A percentile compares a stretch with the other conserved stretches of the same genome.
phyloP scores from a whole-genome alignment of 208 protist species.

The Angomonas desouzai region DNA sequence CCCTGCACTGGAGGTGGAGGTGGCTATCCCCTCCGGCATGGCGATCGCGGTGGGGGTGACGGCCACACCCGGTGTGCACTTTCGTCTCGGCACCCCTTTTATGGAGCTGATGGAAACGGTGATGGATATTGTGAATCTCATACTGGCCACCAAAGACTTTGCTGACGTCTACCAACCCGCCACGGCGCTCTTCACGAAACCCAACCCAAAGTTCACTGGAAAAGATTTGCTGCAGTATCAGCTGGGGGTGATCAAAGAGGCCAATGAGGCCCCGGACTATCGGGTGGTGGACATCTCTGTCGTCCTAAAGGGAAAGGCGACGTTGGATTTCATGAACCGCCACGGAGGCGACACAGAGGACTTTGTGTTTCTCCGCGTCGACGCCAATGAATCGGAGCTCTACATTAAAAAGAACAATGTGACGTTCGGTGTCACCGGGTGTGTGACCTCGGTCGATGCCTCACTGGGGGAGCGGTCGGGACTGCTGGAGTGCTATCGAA shows the following conservation, averaged over 20 bases:
- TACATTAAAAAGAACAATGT: slow-evolving; percentile 62
- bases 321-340: slow-evolving; percentile 61
- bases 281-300: slow-evolving; percentile 61
- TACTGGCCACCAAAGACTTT: slow-evolving; percentile 19
- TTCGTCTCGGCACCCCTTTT: slow-evolving; percentile 64
- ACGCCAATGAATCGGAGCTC: slow-evolving; percentile 40
- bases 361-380: slow-evolving; percentile 42
- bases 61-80: slow-evolving; percentile 29
- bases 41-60: slow-evolving; percentile 38
- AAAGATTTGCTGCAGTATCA: slow-evolving; percentile 21
- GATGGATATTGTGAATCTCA: slow-evolving; percentile 76
- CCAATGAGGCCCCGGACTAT: slow-evolving; percentile 31
- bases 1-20: slow-evolving; percentile 7
- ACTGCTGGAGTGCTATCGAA: slow-evolving; percentile 32
- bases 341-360: slow-evolving; percentile 31
- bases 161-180: neutral
- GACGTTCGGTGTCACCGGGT: slow-evolving; percentile 61
- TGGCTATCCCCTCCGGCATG: slow-evolving; percentile 21
- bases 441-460: slow-evolving; percentile 36
- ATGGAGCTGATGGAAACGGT: slow-evolving; percentile 72
- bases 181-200: neutral
- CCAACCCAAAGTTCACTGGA: neutral
- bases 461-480: slow-evolving; percentile 37
- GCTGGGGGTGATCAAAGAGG: slow-evolving; percentile 24
- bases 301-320: slow-evolving; percentile 42